These are phyloP conservation scores for Yarrowia galli DNA, from an alignment of 1,139 yeast genomes.

Conservation along the genomic window DNA sequence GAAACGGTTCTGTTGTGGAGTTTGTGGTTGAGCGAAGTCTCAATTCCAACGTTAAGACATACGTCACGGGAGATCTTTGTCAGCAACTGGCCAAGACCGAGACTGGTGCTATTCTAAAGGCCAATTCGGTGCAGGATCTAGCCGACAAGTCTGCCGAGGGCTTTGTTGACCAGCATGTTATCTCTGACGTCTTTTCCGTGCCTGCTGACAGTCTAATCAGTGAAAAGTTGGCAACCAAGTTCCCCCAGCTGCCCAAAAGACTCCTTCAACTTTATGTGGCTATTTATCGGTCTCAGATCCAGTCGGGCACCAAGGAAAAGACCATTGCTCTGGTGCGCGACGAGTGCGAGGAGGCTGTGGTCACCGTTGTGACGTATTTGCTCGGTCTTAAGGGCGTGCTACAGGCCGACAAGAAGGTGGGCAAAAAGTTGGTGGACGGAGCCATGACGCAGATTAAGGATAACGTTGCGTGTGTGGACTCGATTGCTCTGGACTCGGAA, in stretches of 20 bases:
- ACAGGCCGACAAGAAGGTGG: slow-evolving; percentile 34
- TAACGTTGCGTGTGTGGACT: slow-evolving; percentile 29
- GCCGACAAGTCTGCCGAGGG: slow-evolving; percentile 33
- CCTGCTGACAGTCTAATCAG: slow-evolving; percentile 23
- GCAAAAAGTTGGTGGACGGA: slow-evolving; percentile 37
- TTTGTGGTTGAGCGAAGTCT: slow-evolving; percentile 23
- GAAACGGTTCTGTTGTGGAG: slow-evolving; percentile 19
- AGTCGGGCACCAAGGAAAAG: slow-evolving; percentile 18
- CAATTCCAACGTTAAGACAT: slow-evolving; percentile 15
- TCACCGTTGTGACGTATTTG: slow-evolving; percentile 14
- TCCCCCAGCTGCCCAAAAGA: slow-evolving; percentile 33
- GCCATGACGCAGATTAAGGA: slow-evolving; percentile 33
- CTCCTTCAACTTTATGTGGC: slow-evolving; percentile 29
- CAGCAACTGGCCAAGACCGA: slow-evolving; percentile 20
- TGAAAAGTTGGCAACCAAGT: slow-evolving; percentile 13
- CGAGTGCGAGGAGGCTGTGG: slow-evolving; percentile 20
- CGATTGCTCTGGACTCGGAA: slow-evolving; percentile 36
- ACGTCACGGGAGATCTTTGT: slow-evolving; percentile 1
- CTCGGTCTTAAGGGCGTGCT: slow-evolving; percentile 24
- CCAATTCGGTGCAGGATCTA: slow-evolving; percentile 18
- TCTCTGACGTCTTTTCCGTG: slow-evolving; percentile 24
- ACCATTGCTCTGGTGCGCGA: slow-evolving; percentile 15
- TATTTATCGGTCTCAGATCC: slow-evolving; percentile 5
- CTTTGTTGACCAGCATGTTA: slow-evolving; percentile 34
- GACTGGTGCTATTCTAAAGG: slow-evolving; percentile 8